Evolutionary conservation across 2,329 filamentous ascomycete genomes (phyloP), one percentile per base, ranked within the genome.

Genomic region (Colletotrichum sp.): DNA sequence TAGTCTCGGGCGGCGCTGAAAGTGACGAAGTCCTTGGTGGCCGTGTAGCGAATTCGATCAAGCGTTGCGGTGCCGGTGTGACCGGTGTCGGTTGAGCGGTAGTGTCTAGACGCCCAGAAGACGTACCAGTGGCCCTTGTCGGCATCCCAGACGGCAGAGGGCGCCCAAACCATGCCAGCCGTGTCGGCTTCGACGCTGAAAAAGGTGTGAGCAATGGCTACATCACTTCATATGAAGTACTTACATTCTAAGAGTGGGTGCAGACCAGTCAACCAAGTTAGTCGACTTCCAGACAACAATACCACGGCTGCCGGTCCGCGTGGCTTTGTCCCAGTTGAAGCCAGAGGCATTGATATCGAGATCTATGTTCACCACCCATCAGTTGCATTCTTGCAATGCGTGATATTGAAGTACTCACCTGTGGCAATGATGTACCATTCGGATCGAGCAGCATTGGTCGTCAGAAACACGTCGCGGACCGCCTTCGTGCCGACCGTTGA

Each of bases 21-120:
- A 2, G 84, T 87, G 59, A 83, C 80, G 76, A 91, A 91, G 79
- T 91, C 89, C 18, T 79, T 83, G 1, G 89, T 90, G 16, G 88
- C 86, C 4, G 89, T 86, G 77, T 89, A 89, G 30, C 89, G 87
- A 69, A 90, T 89, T 8, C 82, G 80, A 68, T 85, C 85, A 0
- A 85, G 80, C 9, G 79, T 83, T 0, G 87, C 84, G 0, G 79
- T 78, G 4, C 89, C 89, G 1, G 84, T 87, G 77, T 91, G 89
- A 0, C 80, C 77, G 0, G 85, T 79, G 73, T 91, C 89, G 18
- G 82, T 83, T 4, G 83, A 69, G 2, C 80, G 78, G 79, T 90
- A 90, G 55, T 86, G 81, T 16, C 86, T 84, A 8, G 85, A 85
- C 0, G 89, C 83, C 89, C 88, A 90, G 80, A 88, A 87, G 62